Evolutionary conservation across 2,329 filamentous ascomycete genomes (phyloP), one percentile per base, ranked within the genome.

Genomic region (Penicillium sp.): DNA sequence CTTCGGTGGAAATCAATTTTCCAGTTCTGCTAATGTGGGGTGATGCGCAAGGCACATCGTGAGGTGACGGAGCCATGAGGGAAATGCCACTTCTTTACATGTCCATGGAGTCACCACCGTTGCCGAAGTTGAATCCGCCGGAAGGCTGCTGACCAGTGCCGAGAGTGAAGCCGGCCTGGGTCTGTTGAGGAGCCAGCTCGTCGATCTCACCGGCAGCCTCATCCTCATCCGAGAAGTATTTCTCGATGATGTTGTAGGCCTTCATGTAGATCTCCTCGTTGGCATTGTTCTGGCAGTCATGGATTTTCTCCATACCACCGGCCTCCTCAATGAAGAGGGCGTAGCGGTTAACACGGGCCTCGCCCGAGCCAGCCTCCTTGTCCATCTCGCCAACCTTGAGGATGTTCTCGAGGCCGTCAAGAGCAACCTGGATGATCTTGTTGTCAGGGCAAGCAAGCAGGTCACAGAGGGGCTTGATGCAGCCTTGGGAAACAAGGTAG

Each of bases 231-330:
- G 92, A 96, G 80, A 99, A 99, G 84, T 99, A 99, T 81, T 96
- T 96, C 83, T 99, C 94, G 64, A 99, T 99, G 76, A 99, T 99
- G 83, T 95, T 97, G 83, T 97, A 99, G 0, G 94, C 94, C 85
- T 99, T 99, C 93, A 99, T 97, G 83, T 99, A 99, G 66, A 99
- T 99, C 78, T 99, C 94, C 79, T 99, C 94, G 78, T 99, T 99
- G 80, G 93, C 93, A 69, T 99, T 99, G 81, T 95, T 96, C 81
- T 99, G 94, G 84, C 94, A 97, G 66, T 97, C 93, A 78, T 99
- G 94, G 65, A 99, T 97, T 87, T 97, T 97, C 81, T 97, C 94
- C 94, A 99, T 99, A 62, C 94, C 94, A 69, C 91, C 90, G 64
- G 92, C 95, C 77, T 99, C 94, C 78, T 99, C 94, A 63, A 99